Base-by-base conservation (phyloP, 306 rosid genomes). In the Vigna radiata region DNA sequence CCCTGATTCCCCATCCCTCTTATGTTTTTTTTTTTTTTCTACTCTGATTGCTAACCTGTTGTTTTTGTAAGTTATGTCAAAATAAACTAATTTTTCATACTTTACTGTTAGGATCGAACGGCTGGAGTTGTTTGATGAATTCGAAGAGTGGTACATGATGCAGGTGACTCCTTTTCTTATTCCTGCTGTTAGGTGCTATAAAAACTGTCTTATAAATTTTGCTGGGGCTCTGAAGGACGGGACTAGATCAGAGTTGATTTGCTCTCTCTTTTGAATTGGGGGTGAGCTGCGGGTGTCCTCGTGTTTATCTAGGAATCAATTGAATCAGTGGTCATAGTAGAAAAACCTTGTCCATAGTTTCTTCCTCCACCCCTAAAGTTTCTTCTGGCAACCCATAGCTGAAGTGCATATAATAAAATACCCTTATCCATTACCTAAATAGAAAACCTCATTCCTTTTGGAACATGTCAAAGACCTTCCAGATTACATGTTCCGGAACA, bases 121-220 rank as follows among this genome's bases (percentile, higher is more conserved):
- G 82, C 86, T 95, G 85, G 99, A 95, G 84, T 77, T 92, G 84
- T 95, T 94, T 66, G 97, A 95, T 81, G 97, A 95, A 89, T 95
- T 95, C 81, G 99, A 94, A 84, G 98, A 95, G 85, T 95, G 97
- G 97, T 84, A 95, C 89, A 92, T 95, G 99, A 95, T 95, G 99
- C 99, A 95, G 96, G 97, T 89, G 86, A 91, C 89, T 84, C 77
- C 63, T 67, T 64, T 36, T 61, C 62, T 72, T 50, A 44, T 75
- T 69, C 49, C 53, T 77, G 25, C 70, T 69, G 14, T 78, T 44
- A 31, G 68, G 79, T 71, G 62, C 66, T 63, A 69, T 61, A 25
- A 64, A 19, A 74, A 18, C 76, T 53, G 60, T 48, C 56, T 60
- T 52, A 25, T 33, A 55, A 37, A 68, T 61, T 60, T 68, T 72